Conservation (phyloP, 148 eudicot species). For the Euryodendron excelsum region DNA sequence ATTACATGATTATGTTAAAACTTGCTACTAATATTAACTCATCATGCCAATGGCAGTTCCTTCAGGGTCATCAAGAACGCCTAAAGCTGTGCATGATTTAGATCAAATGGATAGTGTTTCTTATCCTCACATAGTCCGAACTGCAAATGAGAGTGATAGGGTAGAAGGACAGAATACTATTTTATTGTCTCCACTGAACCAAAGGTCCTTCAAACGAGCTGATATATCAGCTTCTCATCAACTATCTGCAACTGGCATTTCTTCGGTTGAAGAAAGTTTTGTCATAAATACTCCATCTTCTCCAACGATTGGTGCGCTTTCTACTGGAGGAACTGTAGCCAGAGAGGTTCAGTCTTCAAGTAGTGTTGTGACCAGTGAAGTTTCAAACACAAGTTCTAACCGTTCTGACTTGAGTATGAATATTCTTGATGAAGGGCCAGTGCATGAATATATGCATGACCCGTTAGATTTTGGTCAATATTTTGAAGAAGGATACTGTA, state of each 20-base stretch:
- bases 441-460: constrained; percentile 48
- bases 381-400: constrained; percentile 63
- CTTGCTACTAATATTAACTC: neutral
- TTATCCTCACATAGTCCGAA: constrained; percentile 29
- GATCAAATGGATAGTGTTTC: constrained; percentile 29
- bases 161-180: constrained; percentile 26
- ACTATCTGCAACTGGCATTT: constrained; percentile 34
- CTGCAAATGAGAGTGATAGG: constrained; percentile 31
- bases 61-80: constrained; percentile 37
- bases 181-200: constrained; percentile 37
- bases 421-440: constrained; percentile 62
- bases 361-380: constrained; percentile 60
- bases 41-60: constrained; percentile 11
- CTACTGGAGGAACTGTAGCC: constrained; percentile 37
- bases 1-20: neutral
- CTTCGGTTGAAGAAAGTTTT: constrained; percentile 49
- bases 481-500: constrained; percentile 86
- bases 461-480: constrained; percentile 63
- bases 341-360: constrained; percentile 56
- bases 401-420: constrained; percentile 78
- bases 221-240: constrained; percentile 21
- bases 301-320: constrained; percentile 26
- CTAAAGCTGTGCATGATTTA: constrained; percentile 17
- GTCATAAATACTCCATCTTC: constrained; percentile 55
- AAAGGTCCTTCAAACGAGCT: constrained; percentile 28